Base-by-base conservation (phyloP, 2,329 filamentous ascomycete genomes). In the Trichoderma atroviride region DNA sequence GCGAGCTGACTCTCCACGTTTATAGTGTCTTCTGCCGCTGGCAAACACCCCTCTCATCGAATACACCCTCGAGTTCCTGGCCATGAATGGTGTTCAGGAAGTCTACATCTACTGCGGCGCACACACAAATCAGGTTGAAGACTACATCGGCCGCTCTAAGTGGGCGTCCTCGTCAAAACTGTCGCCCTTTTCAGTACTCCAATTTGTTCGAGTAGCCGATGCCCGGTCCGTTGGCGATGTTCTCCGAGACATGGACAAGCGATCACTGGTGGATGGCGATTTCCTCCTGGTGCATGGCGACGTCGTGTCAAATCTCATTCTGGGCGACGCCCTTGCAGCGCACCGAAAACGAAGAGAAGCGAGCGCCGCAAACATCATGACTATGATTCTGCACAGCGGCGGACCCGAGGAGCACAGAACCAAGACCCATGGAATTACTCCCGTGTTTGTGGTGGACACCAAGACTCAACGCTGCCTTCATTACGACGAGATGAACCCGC, bases 311-410 rank as follows among this genome's bases (percentile, higher is more conserved):
- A 98, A 97, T 76, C 83, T 98, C 68, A 88, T 91, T 22, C 89
- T 99, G n/a, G 93, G 95, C 71, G 84, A 85, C 59, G 91, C 92
- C 10, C 82, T 99, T 63, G 88, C 89, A 3, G 89, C 89, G 65
- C 96, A 99, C 79, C 89, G 92, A 71, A 90, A 90, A 68, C 90
- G 96, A 70, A 89, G 94, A 70, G 88, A 91, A 76, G 89, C 90
- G 66, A 93, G 96, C 82, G 95, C 96, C 76, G 95, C 97, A 78
- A 94, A 95, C 47, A 97, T 97, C 80, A 98, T 99, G 96, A 99
- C 96, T 3, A 92, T 97, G 86, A 88, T 99, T 14, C 82, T 98
- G 70, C 88, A 93, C 57, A 91, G 94, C 78, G 92, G 90, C 10
- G 93, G 92, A 57, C 82, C 86, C 7, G 80, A 80, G 10, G 84